Conservation (phyloP, 1,284 basidiomycete species). For the Porodaedalea pini region DNA sequence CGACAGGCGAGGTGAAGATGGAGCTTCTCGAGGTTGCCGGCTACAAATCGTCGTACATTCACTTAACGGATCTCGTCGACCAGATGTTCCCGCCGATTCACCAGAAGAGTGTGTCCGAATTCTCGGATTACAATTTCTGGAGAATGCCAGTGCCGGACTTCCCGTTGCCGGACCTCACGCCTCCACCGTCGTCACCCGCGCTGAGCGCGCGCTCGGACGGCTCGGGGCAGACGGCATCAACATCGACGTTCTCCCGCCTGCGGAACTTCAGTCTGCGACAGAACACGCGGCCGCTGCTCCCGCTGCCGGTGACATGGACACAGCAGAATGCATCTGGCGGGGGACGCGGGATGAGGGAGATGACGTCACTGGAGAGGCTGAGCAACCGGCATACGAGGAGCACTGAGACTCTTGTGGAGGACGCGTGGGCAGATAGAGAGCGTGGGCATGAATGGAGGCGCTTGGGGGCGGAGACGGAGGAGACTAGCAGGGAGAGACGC, state of each 20-base stretch:
- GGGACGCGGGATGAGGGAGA: conserved; percentile 35
- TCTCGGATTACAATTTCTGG: conserved; percentile 98
- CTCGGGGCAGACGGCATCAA: conserved; percentile 69
- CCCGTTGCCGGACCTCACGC: conserved; percentile 83
- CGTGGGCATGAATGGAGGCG: conserved; percentile 42
- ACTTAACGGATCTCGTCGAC: conserved; percentile 98
- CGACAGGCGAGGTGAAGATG: conserved; percentile 94
- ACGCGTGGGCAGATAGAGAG: conserved; percentile 49
- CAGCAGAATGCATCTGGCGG: too few species aligned
- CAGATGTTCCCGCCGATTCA: conserved; percentile 98
- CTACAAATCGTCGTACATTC: conserved; percentile 96
- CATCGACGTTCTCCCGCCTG: conserved; percentile 70
- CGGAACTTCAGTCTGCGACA: conserved; percentile 76
- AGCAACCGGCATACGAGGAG: conserved; percentile 53
- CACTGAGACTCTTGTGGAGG: conserved; percentile 34
- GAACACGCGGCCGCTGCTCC: conserved; percentile 30
- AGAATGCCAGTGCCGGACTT: conserved; percentile 76
- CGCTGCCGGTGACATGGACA: conserved; percentile 30
- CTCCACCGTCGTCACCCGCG: conserved; percentile 74
- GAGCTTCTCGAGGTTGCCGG: conserved; percentile 94
- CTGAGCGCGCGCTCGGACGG: conserved; percentile 90
- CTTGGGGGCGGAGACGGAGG: conserved; percentile 29
- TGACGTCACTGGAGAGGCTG: conserved; percentile 69
- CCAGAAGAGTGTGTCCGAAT: conserved; percentile 84
- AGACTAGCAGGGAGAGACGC: conserved; percentile 36